Base-by-base conservation (phyloP, 768 basidiomycete species). In the Saitozyma sp. region DNA sequence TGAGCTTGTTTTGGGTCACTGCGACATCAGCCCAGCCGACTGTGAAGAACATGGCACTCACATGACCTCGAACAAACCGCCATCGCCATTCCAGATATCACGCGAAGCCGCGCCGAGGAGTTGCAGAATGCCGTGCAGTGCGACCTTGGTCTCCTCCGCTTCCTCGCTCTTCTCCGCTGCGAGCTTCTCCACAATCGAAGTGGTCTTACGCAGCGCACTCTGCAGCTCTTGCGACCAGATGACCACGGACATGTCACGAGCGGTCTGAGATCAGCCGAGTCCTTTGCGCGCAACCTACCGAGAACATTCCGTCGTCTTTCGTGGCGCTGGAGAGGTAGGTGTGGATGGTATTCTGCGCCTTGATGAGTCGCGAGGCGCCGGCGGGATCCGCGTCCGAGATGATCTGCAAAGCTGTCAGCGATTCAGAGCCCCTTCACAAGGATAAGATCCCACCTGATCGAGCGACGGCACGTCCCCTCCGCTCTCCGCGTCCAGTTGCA, bases 191-290 rank as follows among this genome's bases (percentile, higher is more conserved):
- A 90, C 78, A 74, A 83, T 82, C 6, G 78, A 73, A 67, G 85
- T 82, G 16, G 87, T 80, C 53, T 86, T 84, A 59, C 84, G 86
- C 20, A 94, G 80, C 2, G 86, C 86, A 19, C 79, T 73, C n/a
- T 90, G 88, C 2, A 95, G 80, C 66, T 95, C 93, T 72, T 91
- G 87, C 0, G 91, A 90, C 80, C 92, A 87, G 0, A 87, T 84
- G 0, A 89, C 88, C 6, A 87, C 86, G 14, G 87, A 87, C 50
- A 95, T 82, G 73, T 95, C 93, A 46, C 86, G 84, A 1, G 92
- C 90, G 71, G 89, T 91, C 92, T 92, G 38, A 81, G 0, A 40
- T 11, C 14, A 42, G 13, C 29, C 13, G 39, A 16, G 13, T 45
- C 42, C 16, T 20, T 41, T 8, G 14, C 16, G 29, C 38, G 48